These are phyloP conservation scores for Paraphaeosphaeria minitans DNA, from an alignment of 2,329 filamentous ascomycete species.

Conservation along the genomic window DNA sequence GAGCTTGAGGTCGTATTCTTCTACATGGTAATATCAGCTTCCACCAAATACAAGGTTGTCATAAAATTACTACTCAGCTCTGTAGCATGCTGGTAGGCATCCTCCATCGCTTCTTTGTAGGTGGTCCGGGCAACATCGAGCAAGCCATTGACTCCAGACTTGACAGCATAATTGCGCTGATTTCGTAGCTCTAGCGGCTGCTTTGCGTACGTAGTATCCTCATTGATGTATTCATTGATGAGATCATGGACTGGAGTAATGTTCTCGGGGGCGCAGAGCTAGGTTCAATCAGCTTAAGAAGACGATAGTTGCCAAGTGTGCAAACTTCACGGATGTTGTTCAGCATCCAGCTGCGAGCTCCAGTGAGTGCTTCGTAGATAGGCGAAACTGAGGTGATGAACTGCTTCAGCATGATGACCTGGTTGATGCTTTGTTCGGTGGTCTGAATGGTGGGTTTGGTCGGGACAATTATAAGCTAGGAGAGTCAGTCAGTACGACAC, in stretches of 20 bases:
- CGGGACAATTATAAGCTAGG: slow-evolving; percentile 73
- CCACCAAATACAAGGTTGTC: background rate
- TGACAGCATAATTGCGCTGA: slow-evolving; percentile 88
- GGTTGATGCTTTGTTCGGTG: slow-evolving; percentile 82
- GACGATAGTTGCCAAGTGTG: background rate
- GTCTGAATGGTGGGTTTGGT: slow-evolving; percentile 67
- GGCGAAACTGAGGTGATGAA: slow-evolving; percentile 73
- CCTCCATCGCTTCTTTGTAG: slow-evolving; percentile 85
- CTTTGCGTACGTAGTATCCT: slow-evolving; percentile 77
- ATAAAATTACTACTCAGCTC: slow-evolving; percentile 64
- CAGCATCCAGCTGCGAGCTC: slow-evolving; percentile 68
- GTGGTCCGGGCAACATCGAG: slow-evolving; percentile 87
- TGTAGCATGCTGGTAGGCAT: slow-evolving; percentile 73
- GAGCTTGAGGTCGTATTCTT: slow-evolving; percentile 62
- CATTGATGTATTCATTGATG: slow-evolving; percentile 75
- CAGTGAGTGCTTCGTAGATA: slow-evolving; percentile 69
- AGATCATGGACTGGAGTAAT: slow-evolving; percentile 65
- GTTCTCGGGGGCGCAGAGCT: slow-evolving; percentile 69
- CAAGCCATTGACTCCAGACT: slow-evolving; percentile 81
- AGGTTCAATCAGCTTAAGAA: slow-evolving; percentile 1
- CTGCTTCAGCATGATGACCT: slow-evolving; percentile 83
- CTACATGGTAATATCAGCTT: slow-evolving; percentile 21
- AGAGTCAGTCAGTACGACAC: slow-evolving; percentile 22
- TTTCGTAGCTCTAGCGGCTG: slow-evolving; percentile 85
- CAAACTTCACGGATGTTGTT: slow-evolving; percentile 66